Conservation (phyloP, 2,329 filamentous ascomycete species). For the Clarireedia homoeocarpa region DNA sequence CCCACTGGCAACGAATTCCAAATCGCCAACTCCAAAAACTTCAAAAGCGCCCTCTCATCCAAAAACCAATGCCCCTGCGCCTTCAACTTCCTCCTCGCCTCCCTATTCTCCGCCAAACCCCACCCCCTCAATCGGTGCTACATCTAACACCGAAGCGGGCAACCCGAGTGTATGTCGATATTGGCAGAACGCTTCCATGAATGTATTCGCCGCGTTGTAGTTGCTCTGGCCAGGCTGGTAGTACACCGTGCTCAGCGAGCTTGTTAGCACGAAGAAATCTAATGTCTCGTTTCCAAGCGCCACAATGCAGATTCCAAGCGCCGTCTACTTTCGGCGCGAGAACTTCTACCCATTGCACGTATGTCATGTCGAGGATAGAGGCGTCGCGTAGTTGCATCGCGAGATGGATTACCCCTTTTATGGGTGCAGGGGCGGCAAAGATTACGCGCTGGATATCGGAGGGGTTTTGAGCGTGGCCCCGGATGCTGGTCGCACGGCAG, state of each 20-base stretch:
- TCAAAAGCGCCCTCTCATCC: neutral
- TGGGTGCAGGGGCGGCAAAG: neutral
- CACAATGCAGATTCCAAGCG: conserved; percentile 44
- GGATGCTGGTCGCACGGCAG: neutral
- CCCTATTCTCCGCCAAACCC: neutral
- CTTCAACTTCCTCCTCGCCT: neutral
- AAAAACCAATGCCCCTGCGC: neutral
- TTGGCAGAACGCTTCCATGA: neutral
- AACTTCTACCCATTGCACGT: conserved; percentile 33
- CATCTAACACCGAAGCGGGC: neutral
- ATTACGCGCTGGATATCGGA: neutral
- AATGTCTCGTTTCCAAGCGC: conserved; percentile 10
- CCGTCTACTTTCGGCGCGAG: conserved; percentile 45
- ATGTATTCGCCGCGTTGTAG: conserved; percentile 11
- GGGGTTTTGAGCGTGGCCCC: neutral
- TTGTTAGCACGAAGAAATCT: conserved; percentile 34
- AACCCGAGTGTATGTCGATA: neutral
- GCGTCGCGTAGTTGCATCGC: conserved; percentile 22
- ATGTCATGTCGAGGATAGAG: neutral
- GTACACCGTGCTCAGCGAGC: conserved; percentile 27
- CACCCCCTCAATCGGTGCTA: neutral
- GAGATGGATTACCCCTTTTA: conserved; percentile 24
- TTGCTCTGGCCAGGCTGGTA: conserved; percentile 18
- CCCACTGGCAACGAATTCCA: neutral
- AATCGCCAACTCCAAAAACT: neutral